Evolutionary conservation across 2,329 filamentous ascomycete genomes (phyloP), one percentile per base, ranked within the genome.

Genomic region (Scytalidium sp.): DNA sequence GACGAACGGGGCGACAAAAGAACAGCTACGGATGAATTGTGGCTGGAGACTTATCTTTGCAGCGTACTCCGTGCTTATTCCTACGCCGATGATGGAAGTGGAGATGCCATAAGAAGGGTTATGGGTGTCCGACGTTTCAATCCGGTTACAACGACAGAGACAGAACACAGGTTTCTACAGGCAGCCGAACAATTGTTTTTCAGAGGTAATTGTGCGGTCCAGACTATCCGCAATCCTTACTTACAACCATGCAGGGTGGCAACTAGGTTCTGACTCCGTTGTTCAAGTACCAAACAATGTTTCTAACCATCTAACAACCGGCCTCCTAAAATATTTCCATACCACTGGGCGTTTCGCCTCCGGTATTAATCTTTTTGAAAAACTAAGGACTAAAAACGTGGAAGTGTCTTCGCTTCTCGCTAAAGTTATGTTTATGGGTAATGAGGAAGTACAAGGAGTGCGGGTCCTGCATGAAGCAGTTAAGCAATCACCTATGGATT

Each of bases 71-170:
- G 94, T 61, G 92, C 94, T 52, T 99, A 97, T 70, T 93, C 90
- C 1, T 99, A 99, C 66, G 94, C 94, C 45, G 93, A 99, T 66
- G 88, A 97, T 68, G 93, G 93, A 41, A 94, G 88, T 49, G 93
- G 93, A 48, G 93, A 97, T 62, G 88, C 88, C 1, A 96, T 97
- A 66, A 88, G 94, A 69, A 96, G 94, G 73, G 97, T 99, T 52
- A 89, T 97, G 66, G 94, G 93, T n/a, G 91, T 97, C 45, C 82
- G 94, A 60, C 83, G 94, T 55, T 97, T 99, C 78, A 99, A 99
- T 65, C 94, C 94, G 1, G 90, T 99, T 53, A 97, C 91, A 43
- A 97, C 89, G 68, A 97, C 94, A n/a, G 94, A 99, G 69, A 91
- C 90, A 53, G 94, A 99, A 70, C 94, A 99, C 66, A 90, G 90